These are phyloP conservation scores for Globisporangium recalcitrans DNA, from an alignment of 352 stramenopile genomes.

Conservation along the genomic window DNA sequence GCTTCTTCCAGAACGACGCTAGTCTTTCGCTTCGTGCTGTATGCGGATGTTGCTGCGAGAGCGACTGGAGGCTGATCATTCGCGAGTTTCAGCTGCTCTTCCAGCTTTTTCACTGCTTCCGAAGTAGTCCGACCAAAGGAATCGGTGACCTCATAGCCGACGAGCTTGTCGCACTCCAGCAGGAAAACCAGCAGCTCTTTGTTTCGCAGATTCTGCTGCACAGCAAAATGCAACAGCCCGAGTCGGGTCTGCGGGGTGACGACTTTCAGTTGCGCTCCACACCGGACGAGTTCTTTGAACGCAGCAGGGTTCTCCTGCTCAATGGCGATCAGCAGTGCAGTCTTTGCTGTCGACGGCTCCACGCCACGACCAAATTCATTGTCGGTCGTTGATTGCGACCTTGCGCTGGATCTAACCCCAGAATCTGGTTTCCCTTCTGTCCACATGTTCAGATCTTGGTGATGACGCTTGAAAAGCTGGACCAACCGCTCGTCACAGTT, in stretches of 20 bases:
- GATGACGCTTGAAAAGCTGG: conserved; percentile 37
- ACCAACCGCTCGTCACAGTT: conserved; percentile 39
- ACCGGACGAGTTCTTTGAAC: conserved; percentile 41
- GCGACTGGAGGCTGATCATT: neutral
- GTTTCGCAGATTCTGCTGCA: conserved; percentile 12
- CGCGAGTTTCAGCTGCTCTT: conserved; percentile 9
- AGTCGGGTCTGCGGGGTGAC: conserved; percentile 42
- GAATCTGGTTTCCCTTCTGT: conserved; percentile 36
- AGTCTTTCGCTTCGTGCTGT: neutral
- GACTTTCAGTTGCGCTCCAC: conserved; percentile 37
- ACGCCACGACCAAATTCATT: neutral
- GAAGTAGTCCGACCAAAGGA: conserved; percentile 31
- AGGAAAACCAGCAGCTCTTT: conserved; percentile 14
- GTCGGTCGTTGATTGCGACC: neutral
- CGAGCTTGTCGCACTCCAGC: conserved; percentile 13
- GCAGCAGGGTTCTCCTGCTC: conserved; percentile 40
- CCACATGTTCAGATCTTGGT: conserved; percentile 57
- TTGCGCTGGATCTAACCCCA: neutral
- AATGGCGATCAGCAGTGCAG: conserved; percentile 53
- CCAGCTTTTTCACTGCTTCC: conserved; percentile 19
- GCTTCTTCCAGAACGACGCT: conserved; percentile 15
- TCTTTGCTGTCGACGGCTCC: conserved; percentile 23
- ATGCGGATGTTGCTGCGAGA: neutral
- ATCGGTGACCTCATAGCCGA: conserved; percentile 24
- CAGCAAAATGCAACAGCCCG: conserved; percentile 44